Percentiles rank a stretch among this genome's conserved stretches.
Conservation (phyloP, 2,329 filamentous ascomycete species). For the Venturia effusa region DNA sequence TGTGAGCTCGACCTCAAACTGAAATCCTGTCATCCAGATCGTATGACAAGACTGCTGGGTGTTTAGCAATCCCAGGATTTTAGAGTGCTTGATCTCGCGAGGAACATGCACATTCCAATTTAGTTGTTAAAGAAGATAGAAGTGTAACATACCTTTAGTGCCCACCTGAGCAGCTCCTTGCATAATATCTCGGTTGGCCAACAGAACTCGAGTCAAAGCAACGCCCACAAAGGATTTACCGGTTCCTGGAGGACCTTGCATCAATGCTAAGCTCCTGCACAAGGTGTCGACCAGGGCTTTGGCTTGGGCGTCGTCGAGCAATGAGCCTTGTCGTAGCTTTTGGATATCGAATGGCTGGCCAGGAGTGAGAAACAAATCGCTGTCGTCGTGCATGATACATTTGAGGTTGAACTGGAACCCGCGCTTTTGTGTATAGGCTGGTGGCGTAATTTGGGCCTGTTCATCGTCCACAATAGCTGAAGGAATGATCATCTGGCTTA, state of each 20-base stretch:
- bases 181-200: constrained; percentile 22
- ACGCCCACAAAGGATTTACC: constrained; percentile 55
- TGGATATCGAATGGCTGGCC: constrained; percentile 20
- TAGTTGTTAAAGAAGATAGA: too few species aligned
- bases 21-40: too few species aligned
- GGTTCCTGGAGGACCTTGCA: constrained; percentile 44
- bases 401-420: constrained; percentile 41
- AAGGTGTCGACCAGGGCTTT: constrained; percentile 44
- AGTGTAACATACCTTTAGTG: background rate
- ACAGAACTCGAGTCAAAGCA: constrained; percentile 44
- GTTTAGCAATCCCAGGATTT: too few species aligned
- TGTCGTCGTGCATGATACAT: constrained; percentile 13
- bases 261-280: constrained; percentile 44
- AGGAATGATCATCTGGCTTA: constrained; percentile 21
- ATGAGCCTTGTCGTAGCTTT: constrained; percentile 26
- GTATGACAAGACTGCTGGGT: too few species aligned
- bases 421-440: constrained; percentile 38
- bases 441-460: constrained; percentile 28
- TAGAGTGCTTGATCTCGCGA: too few species aligned
- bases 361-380: constrained; percentile 19
- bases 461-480: constrained; percentile 8
- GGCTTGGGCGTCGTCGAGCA: constrained; percentile 42
- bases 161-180: background rate
- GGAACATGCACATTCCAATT: too few species aligned
- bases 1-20: too few species aligned